These are phyloP conservation scores for Vachellia collinsii DNA, from an alignment of 306 rosid genomes.

Conservation along the genomic window DNA sequence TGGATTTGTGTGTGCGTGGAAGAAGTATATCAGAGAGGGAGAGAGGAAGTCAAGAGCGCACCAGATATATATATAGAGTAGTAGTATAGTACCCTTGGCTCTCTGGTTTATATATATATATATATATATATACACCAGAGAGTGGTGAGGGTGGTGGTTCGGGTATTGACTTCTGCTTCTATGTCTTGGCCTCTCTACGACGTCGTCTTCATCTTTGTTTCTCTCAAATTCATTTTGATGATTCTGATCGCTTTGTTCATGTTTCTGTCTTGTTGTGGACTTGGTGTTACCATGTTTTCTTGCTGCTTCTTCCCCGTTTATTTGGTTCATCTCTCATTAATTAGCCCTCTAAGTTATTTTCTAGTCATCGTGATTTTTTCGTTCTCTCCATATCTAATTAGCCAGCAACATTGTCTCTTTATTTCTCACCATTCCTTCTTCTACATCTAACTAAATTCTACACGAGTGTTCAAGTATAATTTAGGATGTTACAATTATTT, in stretches of 20 bases:
- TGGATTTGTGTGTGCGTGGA: slow-evolving; percentile 30
- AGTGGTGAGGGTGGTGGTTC: slow-evolving; percentile 87
- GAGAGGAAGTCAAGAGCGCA: slow-evolving; percentile 99
- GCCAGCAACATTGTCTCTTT: neutral
- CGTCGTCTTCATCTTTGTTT: slow-evolving; percentile 26
- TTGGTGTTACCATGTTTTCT: neutral
- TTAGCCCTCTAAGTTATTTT: neutral
- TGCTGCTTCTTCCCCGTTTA: neutral
- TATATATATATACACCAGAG: too few relatives aligned
- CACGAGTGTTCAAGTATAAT: too few relatives aligned
- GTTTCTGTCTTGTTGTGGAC: neutral
- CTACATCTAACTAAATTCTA: neutral
- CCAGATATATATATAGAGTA: slow-evolving; percentile 46
- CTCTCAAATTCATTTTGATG: neutral
- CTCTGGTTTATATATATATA: too few relatives aligned
- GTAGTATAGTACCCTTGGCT: slow-evolving; percentile 51
- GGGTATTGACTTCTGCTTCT: slow-evolving; percentile 98
- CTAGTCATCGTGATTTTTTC: neutral
- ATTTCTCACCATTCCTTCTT: neutral
- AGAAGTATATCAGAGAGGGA: slow-evolving; percentile 38
- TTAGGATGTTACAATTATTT: too few relatives aligned
- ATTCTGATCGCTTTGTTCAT: neutral
- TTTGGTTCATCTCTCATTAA: neutral
- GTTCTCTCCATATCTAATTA: neutral
- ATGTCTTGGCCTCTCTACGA: slow-evolving; percentile 46